Conservation (phyloP, 108 stramenopile species). For the Skeletonema marinoi region DNA sequence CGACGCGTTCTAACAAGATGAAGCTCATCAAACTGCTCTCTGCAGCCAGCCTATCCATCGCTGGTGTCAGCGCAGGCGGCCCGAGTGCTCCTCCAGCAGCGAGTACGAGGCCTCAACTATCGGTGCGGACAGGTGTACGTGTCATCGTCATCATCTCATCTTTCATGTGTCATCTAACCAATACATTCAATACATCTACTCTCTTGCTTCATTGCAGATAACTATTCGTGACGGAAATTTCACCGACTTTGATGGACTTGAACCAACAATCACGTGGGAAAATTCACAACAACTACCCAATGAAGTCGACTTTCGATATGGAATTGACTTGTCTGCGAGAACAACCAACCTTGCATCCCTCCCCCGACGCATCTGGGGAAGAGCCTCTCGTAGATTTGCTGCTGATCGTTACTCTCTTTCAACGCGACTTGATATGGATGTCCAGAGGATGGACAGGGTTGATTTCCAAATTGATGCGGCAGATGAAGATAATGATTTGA, state of each 20-base stretch:
- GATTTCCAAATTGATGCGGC: slow-evolving; percentile 72
- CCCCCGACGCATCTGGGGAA: slow-evolving; percentile 83
- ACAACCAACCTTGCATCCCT: slow-evolving; percentile 88
- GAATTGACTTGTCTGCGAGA: slow-evolving; percentile 73
- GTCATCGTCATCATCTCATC: background rate
- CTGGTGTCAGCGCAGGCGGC: background rate
- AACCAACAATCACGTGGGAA: slow-evolving; percentile 77
- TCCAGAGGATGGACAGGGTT: slow-evolving; percentile 48
- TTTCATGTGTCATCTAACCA: background rate
- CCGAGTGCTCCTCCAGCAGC: background rate
- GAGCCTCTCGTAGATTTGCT: slow-evolving; percentile 63
- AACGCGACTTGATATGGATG: slow-evolving; percentile 74
- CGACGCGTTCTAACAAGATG: background rate
- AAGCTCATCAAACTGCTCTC: background rate
- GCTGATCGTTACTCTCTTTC: slow-evolving; percentile 73
- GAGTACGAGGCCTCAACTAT: slow-evolving; percentile 20
- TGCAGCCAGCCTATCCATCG: background rate
- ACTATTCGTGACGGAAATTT: slow-evolving; percentile 85
- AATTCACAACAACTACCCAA: slow-evolving; percentile 37
- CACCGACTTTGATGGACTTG: slow-evolving; percentile 81
- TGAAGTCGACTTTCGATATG: slow-evolving; percentile 56
- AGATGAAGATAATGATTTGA: slow-evolving; percentile 77
- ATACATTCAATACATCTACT: background rate
- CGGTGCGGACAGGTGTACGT: slow-evolving; percentile 9
- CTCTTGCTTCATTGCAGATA: slow-evolving; percentile 50